Conservation (phyloP, 306 rosid species). For the Astragalus membranaceus region DNA sequence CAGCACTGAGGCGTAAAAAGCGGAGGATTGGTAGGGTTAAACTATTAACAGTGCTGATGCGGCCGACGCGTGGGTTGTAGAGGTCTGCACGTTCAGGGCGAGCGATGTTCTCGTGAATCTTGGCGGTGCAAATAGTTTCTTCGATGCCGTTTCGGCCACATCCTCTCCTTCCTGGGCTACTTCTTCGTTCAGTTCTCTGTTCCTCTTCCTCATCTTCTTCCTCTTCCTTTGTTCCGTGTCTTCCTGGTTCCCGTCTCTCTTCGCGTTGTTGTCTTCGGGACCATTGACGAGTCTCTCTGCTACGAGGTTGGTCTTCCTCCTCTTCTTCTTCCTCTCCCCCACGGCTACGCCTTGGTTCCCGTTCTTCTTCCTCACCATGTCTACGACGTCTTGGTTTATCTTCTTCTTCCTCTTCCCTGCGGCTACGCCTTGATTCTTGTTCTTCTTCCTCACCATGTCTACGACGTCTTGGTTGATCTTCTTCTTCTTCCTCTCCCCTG, state of each 20-base stretch:
- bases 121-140: slow-evolving; percentile 29
- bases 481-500: not conserved
- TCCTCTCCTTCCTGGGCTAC: not conserved
- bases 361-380: not conserved
- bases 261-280: not conserved
- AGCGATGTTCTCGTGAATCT: slow-evolving; percentile 31
- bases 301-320: not conserved
- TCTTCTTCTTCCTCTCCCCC: not conserved
- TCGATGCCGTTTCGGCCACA: slow-evolving; percentile 17
- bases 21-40: slow-evolving; percentile 29
- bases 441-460: not conserved
- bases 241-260: not conserved
- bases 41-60: slow-evolving; percentile 29
- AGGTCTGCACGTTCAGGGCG: slow-evolving; percentile 26
- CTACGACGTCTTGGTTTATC: not conserved
- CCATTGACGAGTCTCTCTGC: not conserved
- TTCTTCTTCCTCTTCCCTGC: not conserved
- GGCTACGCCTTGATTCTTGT: not conserved
- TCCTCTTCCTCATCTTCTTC: not conserved
- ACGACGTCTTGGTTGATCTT: not conserved
- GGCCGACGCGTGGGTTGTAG: slow-evolving; percentile 36
- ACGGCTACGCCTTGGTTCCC: not conserved
- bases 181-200: not conserved
- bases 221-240: not conserved
- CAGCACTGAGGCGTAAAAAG: slow-evolving; percentile 34